phyloP scores from a whole-genome alignment of 768 basidiomycete species.

The Pleurotus salmoneostramineus region DNA sequence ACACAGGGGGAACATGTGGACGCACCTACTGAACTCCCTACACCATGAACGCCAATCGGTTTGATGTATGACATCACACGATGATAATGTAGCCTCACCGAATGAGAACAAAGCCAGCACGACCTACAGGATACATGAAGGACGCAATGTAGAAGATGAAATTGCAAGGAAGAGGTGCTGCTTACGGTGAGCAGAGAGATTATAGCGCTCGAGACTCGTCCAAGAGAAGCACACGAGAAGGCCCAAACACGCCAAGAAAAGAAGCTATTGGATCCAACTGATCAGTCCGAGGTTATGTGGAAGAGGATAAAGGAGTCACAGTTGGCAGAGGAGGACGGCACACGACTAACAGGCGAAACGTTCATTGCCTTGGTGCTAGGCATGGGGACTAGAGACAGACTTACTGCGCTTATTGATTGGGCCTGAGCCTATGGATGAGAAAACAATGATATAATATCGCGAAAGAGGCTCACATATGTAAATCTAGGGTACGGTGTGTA shows the following conservation, averaged over 20 bases:
- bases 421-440: background rate
- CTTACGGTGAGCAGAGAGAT: background rate
- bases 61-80: background rate
- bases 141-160: too few species aligned
- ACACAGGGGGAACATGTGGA: too few species aligned
- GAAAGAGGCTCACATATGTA: background rate
- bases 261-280: background rate
- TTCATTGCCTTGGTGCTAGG: background rate
- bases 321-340: background rate
- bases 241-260: constrained; percentile 7
- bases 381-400: background rate
- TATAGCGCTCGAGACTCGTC: too few species aligned
- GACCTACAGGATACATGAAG: background rate
- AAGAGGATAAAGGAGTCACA: background rate
- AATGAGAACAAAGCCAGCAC: background rate
- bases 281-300: background rate
- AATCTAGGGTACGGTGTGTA: too few species aligned
- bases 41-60: background rate
- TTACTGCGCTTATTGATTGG: constrained; percentile 3
- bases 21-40: constrained; percentile 1
- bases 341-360: background rate
- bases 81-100: background rate
- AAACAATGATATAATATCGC: background rate
- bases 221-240: background rate
- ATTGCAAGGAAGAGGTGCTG: too few species aligned